Evolutionary conservation across 148 eudicot species (phyloP), one percentile per base, ranked within the genome.

Genomic region (Beta vulgaris): DNA sequence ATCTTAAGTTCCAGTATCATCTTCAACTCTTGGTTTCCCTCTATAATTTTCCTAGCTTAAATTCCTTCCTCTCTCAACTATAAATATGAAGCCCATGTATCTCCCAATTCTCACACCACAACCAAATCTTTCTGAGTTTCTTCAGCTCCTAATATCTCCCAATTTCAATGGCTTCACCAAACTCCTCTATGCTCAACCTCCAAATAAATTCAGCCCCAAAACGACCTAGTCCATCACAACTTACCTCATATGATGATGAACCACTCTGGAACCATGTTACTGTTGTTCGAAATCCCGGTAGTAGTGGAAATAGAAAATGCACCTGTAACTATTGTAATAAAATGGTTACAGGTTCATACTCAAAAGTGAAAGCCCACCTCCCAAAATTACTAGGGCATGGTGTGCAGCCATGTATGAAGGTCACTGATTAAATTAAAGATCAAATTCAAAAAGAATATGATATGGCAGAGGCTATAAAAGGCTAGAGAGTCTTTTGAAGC

Each of bases 241-340:
- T 23, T 19, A 6, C 31, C 31, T 11, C 31, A 55, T 55, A 55
- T 26, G 32, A 55, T 55, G 61, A 55, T 26, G 49, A 49, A 15
- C 59, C 60, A 18, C 11, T 69, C 9, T 49, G 73, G 73, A 69
- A 69, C 26, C 42, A 69, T 69, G 73, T 69, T 3, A 69, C 25
- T 12, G 49, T 18, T 34, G 1, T 49, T 1, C 25, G 28, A 51
- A 29, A 28, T 10, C 73, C 59, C 15, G 7, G 4, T 26, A 31
- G 40, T 14, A 40, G 73, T 69, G 73, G 59, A 31, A 48, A 69
- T 69, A 46, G 60, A 13, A 34, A 16, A 31, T 69, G 60, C 59
- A 43, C 59, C 18, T 49, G 60, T 21, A 69, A 46, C 36, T 69
- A 69, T 18, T 69, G 59, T 31, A 11, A 32, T 0, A 69, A 69